Conservation (phyloP, 352 stramenopile genomes). For the Globisporangium cylindrosporum region DNA sequence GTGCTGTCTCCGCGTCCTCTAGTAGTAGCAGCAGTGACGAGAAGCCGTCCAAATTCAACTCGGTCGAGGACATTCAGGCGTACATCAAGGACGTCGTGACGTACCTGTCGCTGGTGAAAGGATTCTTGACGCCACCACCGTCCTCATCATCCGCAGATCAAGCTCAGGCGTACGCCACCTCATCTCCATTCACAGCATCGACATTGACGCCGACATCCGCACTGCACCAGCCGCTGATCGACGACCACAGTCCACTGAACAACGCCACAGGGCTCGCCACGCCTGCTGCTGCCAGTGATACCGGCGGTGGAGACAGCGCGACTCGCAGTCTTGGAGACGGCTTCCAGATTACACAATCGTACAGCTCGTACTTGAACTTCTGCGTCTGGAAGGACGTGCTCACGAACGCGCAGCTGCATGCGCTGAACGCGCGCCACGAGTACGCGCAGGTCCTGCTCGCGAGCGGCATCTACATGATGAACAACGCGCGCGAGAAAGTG, state of each 20-base stretch:
- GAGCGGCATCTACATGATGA: slow-evolving; percentile 41
- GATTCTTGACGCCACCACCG: slow-evolving; percentile 30
- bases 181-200: not conserved
- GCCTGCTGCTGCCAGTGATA: not conserved
- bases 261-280: slow-evolving; percentile 1
- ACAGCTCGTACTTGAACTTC: slow-evolving; percentile 43
- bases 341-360: not conserved
- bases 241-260: slow-evolving; percentile 19
- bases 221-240: slow-evolving; percentile 45
- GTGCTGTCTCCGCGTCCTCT: slow-evolving; percentile 6
- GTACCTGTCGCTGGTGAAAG: slow-evolving; percentile 61
- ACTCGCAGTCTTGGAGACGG: not conserved
- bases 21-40: slow-evolving; percentile 9
- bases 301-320: not conserved
- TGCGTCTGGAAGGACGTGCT: slow-evolving; percentile 59
- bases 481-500: slow-evolving; percentile 38
- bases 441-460: slow-evolving; percentile 51
- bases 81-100: slow-evolving; percentile 32
- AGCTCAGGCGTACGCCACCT: not conserved
- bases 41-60: slow-evolving; percentile 23
- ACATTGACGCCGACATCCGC: slow-evolving; percentile 16
- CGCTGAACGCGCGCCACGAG: slow-evolving; percentile 53
- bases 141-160: slow-evolving; percentile 2
- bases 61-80: slow-evolving; percentile 28
- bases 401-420: slow-evolving; percentile 37